Evolutionary conservation across 495 filamentous ascomycete species (phyloP).

Genomic region (Aspergillus steynii): DNA sequence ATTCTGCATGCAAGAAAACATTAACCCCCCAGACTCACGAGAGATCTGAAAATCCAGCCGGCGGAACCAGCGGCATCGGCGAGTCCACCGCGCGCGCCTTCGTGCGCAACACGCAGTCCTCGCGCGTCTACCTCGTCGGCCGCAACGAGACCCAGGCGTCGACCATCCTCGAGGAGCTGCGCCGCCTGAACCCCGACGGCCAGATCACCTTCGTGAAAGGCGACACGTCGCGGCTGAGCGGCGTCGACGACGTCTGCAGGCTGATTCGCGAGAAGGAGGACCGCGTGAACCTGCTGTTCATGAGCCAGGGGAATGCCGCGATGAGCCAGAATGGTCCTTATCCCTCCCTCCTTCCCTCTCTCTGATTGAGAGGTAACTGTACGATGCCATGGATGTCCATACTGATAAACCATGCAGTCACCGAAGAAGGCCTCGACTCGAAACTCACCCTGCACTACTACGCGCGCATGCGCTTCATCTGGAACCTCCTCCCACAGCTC

Average conservation of each 20-base stretch:
- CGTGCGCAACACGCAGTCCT: conserved; percentile 46
- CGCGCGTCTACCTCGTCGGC: conserved; percentile 51
- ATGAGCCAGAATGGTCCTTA: conserved; percentile 7
- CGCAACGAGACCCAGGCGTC: conserved; percentile 31
- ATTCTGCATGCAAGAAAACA: too few relatives aligned
- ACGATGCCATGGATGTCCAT: conserved; percentile 20
- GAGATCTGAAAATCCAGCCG: conserved; percentile 41
- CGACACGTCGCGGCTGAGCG: conserved; percentile 55
- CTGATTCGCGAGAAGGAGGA: conserved; percentile 53
- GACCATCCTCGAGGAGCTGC: conserved; percentile 26
- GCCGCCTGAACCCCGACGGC: conserved; percentile 37
- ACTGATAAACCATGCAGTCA: conserved; percentile 30
- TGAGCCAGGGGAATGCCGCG: conserved; percentile 22
- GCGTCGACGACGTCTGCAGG: conserved; percentile 56
- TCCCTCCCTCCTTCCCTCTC: background rate
- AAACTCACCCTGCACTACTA: conserved; percentile 62
- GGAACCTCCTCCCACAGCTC: conserved; percentile 62
- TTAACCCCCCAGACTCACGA: too few relatives aligned
- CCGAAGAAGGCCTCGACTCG: conserved; percentile 59
- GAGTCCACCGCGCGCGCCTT: conserved; percentile 59
- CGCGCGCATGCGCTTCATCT: conserved; percentile 62
- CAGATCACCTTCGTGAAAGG: conserved; percentile 28
- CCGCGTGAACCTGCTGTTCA: conserved; percentile 55
- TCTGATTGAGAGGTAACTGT: too few relatives aligned
- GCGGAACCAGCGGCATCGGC: conserved; percentile 66